Base-by-base conservation (phyloP, 345 rosid genomes). In the Camelina neglecta region DNA sequence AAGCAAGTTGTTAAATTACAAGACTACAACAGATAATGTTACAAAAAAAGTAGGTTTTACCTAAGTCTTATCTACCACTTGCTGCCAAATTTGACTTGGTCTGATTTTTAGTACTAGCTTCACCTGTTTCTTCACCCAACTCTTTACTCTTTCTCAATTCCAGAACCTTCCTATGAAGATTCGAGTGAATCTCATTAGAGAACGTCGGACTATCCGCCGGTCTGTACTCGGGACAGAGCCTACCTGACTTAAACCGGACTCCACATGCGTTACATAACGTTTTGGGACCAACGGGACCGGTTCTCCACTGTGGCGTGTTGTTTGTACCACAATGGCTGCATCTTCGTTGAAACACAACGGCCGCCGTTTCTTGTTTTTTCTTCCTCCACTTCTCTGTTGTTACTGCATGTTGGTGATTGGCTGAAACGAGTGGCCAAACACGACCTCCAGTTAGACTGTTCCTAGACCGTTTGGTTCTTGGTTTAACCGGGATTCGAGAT, bases 221-320 rank as follows among this genome's bases (percentile, higher is more conserved):
- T 63, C 99, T 84, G 78, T 95, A 95, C 45, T 95, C 98, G 0
- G 98, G 98, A 73, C 90, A 95, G 60, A 95, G 94, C 78, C 99
- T 56, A 31, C 99, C 99, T 0, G 96, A 95, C 84, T 95, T 95
- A 77, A 81, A 84, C 54, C 98, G 93, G 45, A 95, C 98, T 3
- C 99, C 99, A 41, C 99, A 95, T 1, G 99, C 99, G 70, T 95
- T 95, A 89, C 99, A 90, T 8, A 95, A 96, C 3, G 99, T 92
- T 82, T 95, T 95, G 2, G 97, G 98, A 67, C 99, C 99, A 84
- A 87, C 77, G n/a, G 99, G 99, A 11, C 99, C 99, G 15, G 97
- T 94, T 75, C 99, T 83, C 99, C 99, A 95, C 60, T 95, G 99
- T 0, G 99, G 99, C 2, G 99, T 95, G 83, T 85, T 90, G 26